These are phyloP conservation scores for Phytophthora crassamura DNA, from an alignment of 352 stramenopile species.

Conservation along the genomic window DNA sequence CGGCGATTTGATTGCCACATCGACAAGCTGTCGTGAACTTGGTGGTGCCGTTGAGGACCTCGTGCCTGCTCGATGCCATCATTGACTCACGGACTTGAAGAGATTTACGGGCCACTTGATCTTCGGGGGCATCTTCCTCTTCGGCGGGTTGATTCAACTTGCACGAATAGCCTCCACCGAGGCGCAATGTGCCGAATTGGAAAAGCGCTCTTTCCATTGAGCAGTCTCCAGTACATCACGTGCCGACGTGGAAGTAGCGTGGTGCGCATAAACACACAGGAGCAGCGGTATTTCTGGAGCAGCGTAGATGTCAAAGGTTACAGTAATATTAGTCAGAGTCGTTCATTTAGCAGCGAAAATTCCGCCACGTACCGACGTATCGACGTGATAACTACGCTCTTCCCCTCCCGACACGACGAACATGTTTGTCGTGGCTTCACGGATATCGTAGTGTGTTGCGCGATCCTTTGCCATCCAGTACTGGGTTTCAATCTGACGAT, in stretches of 20 bases:
- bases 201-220: constrained; percentile 1
- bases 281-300: constrained; percentile 10
- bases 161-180: neutral
- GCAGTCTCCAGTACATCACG: constrained; percentile 8
- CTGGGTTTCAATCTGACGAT: constrained; percentile 6
- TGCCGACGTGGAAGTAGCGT: constrained; percentile 2
- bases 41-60: constrained; percentile 8
- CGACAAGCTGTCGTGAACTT: neutral
- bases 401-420: neutral
- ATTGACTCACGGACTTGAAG: constrained; percentile 10
- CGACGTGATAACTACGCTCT: no score
- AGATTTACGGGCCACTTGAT: neutral
- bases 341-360: no score
- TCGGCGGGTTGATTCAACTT: constrained; percentile 7
- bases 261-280: constrained; percentile 12
- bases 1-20: neutral
- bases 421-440: neutral
- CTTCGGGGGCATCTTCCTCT: no score
- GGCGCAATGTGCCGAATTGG: neutral
- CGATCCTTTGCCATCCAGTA: constrained; percentile 1
- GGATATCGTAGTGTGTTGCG: neutral
- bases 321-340: no score
- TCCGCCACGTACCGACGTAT: no score
- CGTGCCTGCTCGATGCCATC: constrained; percentile 1
- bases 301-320: neutral